Base-by-base conservation (phyloP, 2,329 filamentous ascomycete species). In the Sporothrix inflata region DNA sequence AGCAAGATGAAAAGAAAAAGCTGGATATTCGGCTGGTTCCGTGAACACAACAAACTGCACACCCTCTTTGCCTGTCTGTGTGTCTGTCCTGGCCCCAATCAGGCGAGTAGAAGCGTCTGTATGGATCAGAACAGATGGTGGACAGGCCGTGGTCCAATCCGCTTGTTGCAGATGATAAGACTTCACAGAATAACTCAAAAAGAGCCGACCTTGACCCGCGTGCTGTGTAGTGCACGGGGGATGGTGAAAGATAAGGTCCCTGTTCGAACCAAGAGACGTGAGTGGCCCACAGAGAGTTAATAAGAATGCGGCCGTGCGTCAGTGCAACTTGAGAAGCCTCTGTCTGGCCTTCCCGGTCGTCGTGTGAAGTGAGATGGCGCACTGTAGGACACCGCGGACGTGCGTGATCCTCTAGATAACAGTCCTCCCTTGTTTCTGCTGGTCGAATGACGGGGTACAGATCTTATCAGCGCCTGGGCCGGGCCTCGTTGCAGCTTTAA, bases 211-310 rank as follows among this genome's bases (percentile, higher is more conserved):
- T 12, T 19, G 47, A 38, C 30, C 27, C 47, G 53, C 30, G 45
- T 34, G 16, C 30, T 30, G 24, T 40, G 63, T 69, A 45, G 49
- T 24, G 42, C 27, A 42, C 38, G 51, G 34, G 40, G 24, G 45
- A 67, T 60, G 61, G 68, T 63, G 47, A 70, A 38, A 73, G 71
- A 73, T 73, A 73, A 73, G 71, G 71, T 30, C 63, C 40, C 57
- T 55, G 68, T 60, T 38, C 60, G 53, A 67, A 61, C 19, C 19
- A 38, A 24, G 51, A 45, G 71, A 42, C 30, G 51, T 68, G 65
- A 72, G 71, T 72, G 71, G 71, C 38, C 30, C 71, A 63, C 14
- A 69, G 49, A 65, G 51, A 49, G 19, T 67, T 53, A 30, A 67
- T 63, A 9, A 19, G 14, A 66, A 66, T n/a, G 65, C 34, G 65